These are phyloP conservation scores for Allantophomopsis lycopodina DNA, from an alignment of 2,329 filamentous ascomycete species.

Conservation along the genomic window DNA sequence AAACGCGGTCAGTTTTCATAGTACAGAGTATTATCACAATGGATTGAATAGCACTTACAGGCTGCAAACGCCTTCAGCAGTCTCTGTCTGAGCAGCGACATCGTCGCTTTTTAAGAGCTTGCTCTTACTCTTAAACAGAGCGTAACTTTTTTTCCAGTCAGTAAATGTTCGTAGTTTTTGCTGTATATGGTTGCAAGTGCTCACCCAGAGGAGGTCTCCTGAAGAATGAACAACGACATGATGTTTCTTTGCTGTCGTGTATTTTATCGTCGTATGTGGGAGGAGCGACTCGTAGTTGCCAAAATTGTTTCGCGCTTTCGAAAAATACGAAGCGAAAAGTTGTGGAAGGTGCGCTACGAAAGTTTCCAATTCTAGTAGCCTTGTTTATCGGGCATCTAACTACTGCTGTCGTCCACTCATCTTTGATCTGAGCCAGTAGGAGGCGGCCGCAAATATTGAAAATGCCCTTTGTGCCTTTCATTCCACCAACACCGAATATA, in stretches of 20 bases:
- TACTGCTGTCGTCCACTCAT: slow-evolving; percentile 7
- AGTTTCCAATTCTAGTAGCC: no score
- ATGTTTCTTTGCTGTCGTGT: slow-evolving; percentile 1
- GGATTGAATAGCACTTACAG: slow-evolving; percentile 45
- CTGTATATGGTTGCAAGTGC: slow-evolving; percentile 27
- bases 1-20: slow-evolving; percentile 1
- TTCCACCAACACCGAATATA: no score
- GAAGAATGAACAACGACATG: slow-evolving; percentile 68
- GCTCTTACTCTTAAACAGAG: slow-evolving; percentile 96
- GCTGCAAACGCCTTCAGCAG: slow-evolving; percentile 73
- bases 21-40: background rate
- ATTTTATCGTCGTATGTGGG: slow-evolving; percentile 1
- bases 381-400: no score
- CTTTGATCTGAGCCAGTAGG: no score
- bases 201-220: slow-evolving; percentile 67
- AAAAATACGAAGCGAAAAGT: no score
- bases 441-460: no score
- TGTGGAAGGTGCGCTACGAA: no score
- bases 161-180: background rate
- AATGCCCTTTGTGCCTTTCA: no score
- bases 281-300: no score
- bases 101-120: slow-evolving; percentile 88
- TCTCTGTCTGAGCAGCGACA: slow-evolving; percentile 58
- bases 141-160: slow-evolving; percentile 53
- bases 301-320: no score